Percentiles rank a stretch among this genome's conserved stretches.
These are phyloP conservation scores for Tripidium arundinaceum DNA, from an alignment of 202 grass and related monocot species.

Conservation along the genomic window DNA sequence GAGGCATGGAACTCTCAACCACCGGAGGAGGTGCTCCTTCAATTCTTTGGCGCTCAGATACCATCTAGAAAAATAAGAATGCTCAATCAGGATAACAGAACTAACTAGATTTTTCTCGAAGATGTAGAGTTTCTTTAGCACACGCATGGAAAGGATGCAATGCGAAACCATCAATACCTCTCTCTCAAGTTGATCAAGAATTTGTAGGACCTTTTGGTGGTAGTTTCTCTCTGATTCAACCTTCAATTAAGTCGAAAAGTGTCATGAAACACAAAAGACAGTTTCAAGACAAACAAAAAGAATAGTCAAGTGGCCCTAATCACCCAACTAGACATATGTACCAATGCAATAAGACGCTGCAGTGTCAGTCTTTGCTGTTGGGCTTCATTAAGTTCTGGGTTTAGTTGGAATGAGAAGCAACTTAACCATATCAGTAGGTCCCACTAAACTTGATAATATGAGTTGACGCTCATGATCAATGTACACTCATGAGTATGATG, in stretches of 20 bases:
- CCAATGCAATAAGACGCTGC: constrained; percentile 84
- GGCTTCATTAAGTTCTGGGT: constrained; percentile 37
- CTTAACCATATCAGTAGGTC: neutral
- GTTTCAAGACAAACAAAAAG: constrained; percentile 15
- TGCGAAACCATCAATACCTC: constrained; percentile 56
- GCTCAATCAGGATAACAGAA: neutral
- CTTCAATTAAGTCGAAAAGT: constrained; percentile 39
- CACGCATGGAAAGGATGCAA: neutral
- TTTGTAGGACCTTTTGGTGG: constrained; percentile 84
- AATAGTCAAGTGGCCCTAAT: neutral
- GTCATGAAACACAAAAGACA: neutral
- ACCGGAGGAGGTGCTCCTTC: constrained; percentile 69
- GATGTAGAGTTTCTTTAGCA: neutral
- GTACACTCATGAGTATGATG: neutral
- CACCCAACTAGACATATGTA: constrained; percentile 33
- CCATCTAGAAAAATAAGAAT: constrained; percentile 60
- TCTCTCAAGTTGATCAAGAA: constrained; percentile 92
- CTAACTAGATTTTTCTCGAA: neutral
- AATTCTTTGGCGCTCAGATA: constrained; percentile 93
- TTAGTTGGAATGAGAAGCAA: neutral
- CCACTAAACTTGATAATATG: neutral
- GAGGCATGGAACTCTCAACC: constrained; percentile 58
- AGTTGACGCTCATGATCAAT: neutral
- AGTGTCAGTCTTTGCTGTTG: constrained; percentile 95
- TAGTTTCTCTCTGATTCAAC: constrained; percentile 91